Percentiles rank a stretch among this genome's conserved stretches.
Conservation (phyloP, 176 grass and related monocot species). For the Saccharum spontaneum region DNA sequence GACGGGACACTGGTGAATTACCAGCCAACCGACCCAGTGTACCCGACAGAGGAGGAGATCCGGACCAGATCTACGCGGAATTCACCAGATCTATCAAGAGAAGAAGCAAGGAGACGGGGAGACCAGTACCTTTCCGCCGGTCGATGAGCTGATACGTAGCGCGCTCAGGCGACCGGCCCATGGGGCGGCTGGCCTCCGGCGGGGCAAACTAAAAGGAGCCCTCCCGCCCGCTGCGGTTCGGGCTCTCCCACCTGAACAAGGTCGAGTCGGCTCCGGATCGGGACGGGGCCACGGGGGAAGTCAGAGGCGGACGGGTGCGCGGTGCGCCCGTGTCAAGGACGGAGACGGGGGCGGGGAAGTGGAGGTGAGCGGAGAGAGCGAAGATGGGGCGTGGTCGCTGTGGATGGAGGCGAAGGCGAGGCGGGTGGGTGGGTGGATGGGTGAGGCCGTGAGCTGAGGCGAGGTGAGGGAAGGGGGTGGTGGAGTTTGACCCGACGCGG, state of each 20-base stretch:
- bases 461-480: constrained; percentile 18
- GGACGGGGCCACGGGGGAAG: background rate
- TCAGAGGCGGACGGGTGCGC: background rate
- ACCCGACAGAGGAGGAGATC: constrained; percentile 17
- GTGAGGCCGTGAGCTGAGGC: constrained; percentile 22
- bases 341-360: background rate
- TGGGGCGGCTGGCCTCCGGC: constrained; percentile 29
- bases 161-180: constrained; percentile 47
- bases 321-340: background rate
- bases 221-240: background rate
- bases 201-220: background rate
- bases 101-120: background rate
- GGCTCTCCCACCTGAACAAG: background rate
- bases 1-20: background rate
- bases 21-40: background rate
- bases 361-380: background rate
- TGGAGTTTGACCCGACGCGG: constrained; percentile 55
- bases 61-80: constrained; percentile 35
- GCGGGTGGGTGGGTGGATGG: constrained; percentile 26
- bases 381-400: background rate
- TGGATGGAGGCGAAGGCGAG: background rate
- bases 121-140: constrained; percentile 39
- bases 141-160: constrained; percentile 51
- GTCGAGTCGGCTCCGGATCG: background rate
- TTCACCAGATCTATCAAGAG: constrained; percentile 24